These are phyloP conservation scores for Talaromyces liani DNA, from an alignment of 495 filamentous ascomycete species.

Conservation along the genomic window DNA sequence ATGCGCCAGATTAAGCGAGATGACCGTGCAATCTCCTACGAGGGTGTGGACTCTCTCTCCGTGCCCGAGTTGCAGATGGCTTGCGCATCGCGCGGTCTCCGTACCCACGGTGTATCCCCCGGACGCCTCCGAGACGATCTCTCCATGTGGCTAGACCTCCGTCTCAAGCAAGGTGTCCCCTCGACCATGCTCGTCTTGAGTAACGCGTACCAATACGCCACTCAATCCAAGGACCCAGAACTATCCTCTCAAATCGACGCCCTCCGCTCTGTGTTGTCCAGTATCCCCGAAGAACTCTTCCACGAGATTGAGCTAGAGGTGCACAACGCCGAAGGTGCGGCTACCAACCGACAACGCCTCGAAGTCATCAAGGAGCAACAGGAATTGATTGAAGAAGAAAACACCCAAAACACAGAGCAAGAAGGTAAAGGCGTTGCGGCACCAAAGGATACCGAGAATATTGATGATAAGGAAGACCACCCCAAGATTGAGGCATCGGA, in stretches of 20 bases:
- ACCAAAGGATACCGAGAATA: conserved; percentile 70
- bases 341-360: conserved; percentile 98
- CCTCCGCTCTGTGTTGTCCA: conserved; percentile 81
- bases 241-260: conserved; percentile 89
- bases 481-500: not conserved
- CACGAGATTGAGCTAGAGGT: conserved; percentile 99
- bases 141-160: conserved; percentile 88
- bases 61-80: conserved; percentile 92
- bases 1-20: conserved; percentile 99
- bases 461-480: conserved; percentile 63
- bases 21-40: conserved; percentile 88
- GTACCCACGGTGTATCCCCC: conserved; percentile 84
- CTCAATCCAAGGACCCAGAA: conserved; percentile 75
- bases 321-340: conserved; percentile 91
- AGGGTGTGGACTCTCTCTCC: conserved; percentile 87
- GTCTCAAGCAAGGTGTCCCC: conserved; percentile 85
- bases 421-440: conserved; percentile 42
- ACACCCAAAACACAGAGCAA: conserved; percentile 76
- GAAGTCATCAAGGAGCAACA: conserved; percentile 99
- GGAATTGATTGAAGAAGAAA: conserved; percentile 95
- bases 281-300: conserved; percentile 96
- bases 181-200: conserved; percentile 92
- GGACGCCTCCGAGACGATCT: conserved; percentile 84
- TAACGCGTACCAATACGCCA: conserved; percentile 93
- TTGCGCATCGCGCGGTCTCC: conserved; percentile 81